Percentiles rank a stretch among this genome's conserved stretches.
Evolutionary conservation across 2,329 filamentous ascomycete species (phyloP).

Genomic region (Claviceps cyperi): DNA sequence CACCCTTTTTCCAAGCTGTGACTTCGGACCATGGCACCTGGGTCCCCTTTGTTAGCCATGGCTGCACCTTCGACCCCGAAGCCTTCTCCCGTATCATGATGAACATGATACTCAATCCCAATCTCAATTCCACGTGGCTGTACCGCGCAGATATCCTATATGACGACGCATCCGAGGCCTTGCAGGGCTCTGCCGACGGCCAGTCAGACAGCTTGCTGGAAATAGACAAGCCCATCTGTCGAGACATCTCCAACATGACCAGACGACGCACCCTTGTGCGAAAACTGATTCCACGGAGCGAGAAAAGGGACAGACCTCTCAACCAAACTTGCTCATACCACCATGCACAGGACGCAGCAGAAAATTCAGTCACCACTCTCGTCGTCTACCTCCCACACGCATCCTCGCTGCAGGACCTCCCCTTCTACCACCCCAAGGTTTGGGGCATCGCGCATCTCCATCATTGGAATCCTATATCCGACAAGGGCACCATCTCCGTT

Average conservation of each 20-base stretch:
- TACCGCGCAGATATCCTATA: conserved; percentile 63
- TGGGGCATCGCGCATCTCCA: conserved; percentile 63
- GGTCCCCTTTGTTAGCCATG: conserved; percentile 39
- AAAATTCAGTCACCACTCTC: conserved; percentile 16
- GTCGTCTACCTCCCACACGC: conserved; percentile 71
- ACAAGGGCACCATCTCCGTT: conserved; percentile 38
- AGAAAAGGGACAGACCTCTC: conserved; percentile 56
- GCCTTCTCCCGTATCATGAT: conserved; percentile 54
- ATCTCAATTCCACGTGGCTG: conserved; percentile 63
- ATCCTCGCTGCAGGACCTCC: conserved; percentile 44
- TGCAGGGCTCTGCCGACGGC: conserved; percentile 3
- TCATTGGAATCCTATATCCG: conserved; percentile 35
- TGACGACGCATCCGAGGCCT: conserved; percentile 11
- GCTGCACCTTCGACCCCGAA: conserved; percentile 47
- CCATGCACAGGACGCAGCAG: conserved; percentile 12
- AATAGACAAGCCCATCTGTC: conserved; percentile 3
- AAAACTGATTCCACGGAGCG: conserved; percentile 69
- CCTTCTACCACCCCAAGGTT: conserved; percentile 79
- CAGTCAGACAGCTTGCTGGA: not conserved
- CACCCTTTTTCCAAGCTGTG: conserved; percentile 15
- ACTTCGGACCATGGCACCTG: conserved; percentile 21
- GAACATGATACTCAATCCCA: conserved; percentile 65
- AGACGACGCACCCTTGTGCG: conserved; percentile 55
- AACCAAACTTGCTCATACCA: conserved; percentile 76
- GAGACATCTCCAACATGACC: conserved; percentile 13